Conservation (phyloP, 768 basidiomycete species). For the Pholiota microspora region DNA sequence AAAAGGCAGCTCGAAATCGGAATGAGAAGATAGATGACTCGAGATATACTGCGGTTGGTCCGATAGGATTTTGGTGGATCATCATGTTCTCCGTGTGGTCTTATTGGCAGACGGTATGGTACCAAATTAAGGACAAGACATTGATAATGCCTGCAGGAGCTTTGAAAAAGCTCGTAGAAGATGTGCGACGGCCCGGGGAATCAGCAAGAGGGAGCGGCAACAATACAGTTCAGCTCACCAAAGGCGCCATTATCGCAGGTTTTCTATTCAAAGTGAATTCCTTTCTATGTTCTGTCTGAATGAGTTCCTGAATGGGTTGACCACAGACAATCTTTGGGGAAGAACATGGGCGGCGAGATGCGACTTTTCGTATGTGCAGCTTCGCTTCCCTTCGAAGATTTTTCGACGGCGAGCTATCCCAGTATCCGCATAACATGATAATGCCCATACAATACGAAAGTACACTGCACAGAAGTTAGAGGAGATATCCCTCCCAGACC, state of each 20-base stretch:
- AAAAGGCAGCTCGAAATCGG: not conserved
- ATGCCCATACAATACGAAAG: not conserved
- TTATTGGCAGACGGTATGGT: not conserved
- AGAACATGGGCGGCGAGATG: not conserved
- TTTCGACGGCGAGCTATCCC: not conserved
- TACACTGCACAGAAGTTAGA: not conserved
- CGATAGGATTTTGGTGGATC: not conserved
- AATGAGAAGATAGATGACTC: not conserved
- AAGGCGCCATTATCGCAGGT: not conserved
- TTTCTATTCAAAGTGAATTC: not conserved
- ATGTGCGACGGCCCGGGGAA: not conserved
- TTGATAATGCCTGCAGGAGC: not conserved
- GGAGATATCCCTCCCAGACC: not conserved
- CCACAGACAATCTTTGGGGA: not conserved
- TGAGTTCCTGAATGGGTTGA: not conserved
- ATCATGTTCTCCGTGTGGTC: not conserved
- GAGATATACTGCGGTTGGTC: not conserved
- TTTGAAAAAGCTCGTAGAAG: not conserved
- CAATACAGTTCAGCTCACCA: not conserved
- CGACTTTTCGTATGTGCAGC: not conserved
- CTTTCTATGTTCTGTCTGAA: not conserved
- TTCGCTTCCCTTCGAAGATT: slow-evolving; percentile 2
- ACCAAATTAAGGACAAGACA: not conserved
- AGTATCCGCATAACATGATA: slow-evolving; percentile 3
- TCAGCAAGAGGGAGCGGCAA: not conserved